Conservation (phyloP, 2,329 filamentous ascomycete genomes). For the Chlorencoelia australis region DNA sequence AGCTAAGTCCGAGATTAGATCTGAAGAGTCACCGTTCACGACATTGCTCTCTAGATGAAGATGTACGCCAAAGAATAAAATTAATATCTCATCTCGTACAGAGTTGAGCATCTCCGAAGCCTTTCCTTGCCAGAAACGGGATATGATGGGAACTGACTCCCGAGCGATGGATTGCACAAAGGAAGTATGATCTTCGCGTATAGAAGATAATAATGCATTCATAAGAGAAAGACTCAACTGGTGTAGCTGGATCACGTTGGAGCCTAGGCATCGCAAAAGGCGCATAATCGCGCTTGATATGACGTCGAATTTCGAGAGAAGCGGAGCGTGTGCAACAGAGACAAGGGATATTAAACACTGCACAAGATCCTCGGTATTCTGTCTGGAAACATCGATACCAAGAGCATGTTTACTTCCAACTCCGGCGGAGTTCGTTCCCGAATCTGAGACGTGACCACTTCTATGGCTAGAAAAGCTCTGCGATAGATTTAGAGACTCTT, state of each 20-base stretch:
- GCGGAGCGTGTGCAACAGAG: constrained; percentile 56
- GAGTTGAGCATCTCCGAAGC: constrained; percentile 45
- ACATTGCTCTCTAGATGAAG: constrained; percentile 51
- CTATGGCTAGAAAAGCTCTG: constrained; percentile 18
- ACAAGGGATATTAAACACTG: constrained; percentile 56
- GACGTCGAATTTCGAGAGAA: constrained; percentile 43
- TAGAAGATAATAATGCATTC: constrained; percentile 57
- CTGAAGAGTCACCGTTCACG: constrained; percentile 29
- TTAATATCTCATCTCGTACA: constrained; percentile 69
- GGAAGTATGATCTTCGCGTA: constrained; percentile 56
- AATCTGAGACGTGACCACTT: constrained; percentile 17
- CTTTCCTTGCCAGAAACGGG: constrained; percentile 68
- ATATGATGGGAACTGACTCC: constrained; percentile 60
- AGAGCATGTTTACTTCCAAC: constrained; percentile 18
- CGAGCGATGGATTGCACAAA: constrained; percentile 49
- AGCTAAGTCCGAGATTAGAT: constrained; percentile 39
- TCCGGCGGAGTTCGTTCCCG: background rate
- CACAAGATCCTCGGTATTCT: constrained; percentile 44
- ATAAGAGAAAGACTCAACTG: constrained; percentile 66
- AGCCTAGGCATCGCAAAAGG: constrained; percentile 49
- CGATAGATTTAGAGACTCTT: constrained; percentile 11
- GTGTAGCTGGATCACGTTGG: constrained; percentile 53
- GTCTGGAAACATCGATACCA: constrained; percentile 21
- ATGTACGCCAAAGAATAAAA: constrained; percentile 56
- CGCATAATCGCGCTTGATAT: constrained; percentile 47